Evolutionary conservation across 169 alveolate species (phyloP).

Genomic region (Cystoisospora suis): DNA sequence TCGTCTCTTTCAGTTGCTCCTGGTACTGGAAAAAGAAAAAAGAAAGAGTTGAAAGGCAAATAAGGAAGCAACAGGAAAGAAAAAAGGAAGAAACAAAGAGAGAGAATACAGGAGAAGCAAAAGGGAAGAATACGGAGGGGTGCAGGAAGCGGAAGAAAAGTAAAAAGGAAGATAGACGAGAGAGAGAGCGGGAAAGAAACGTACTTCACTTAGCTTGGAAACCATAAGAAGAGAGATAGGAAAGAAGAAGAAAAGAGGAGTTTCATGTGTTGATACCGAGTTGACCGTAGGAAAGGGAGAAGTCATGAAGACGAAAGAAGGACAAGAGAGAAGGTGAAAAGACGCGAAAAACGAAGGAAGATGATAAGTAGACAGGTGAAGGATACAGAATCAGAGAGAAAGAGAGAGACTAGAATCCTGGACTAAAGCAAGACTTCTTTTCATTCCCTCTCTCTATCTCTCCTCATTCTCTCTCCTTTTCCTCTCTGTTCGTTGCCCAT

Average conservation of each 20-base stretch:
- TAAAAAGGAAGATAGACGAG: neutral
- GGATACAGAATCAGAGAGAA: neutral
- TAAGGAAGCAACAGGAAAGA: neutral
- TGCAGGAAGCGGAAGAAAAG: neutral
- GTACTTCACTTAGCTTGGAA: neutral
- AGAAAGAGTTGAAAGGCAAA: neutral
- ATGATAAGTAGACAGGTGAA: neutral
- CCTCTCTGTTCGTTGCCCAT: too few species aligned
- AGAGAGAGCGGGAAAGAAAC: neutral
- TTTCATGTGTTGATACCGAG: neutral
- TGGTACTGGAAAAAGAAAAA: neutral
- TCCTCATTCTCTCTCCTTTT: too few species aligned
- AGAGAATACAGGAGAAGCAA: neutral
- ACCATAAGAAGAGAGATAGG: neutral
- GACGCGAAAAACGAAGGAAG: neutral
- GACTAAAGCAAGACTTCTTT: too few species aligned
- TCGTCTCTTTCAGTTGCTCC: neutral
- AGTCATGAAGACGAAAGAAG: neutral
- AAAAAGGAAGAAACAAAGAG: neutral
- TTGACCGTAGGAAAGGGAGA: neutral
- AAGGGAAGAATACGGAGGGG: neutral
- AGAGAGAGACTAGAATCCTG: too few species aligned
- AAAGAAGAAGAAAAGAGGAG: neutral
- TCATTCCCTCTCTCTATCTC: too few species aligned
- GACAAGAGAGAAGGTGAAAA: neutral